Evolutionary conservation across 1,284 basidiomycete genomes (phyloP).

Genomic region (Porodaedalea pini): DNA sequence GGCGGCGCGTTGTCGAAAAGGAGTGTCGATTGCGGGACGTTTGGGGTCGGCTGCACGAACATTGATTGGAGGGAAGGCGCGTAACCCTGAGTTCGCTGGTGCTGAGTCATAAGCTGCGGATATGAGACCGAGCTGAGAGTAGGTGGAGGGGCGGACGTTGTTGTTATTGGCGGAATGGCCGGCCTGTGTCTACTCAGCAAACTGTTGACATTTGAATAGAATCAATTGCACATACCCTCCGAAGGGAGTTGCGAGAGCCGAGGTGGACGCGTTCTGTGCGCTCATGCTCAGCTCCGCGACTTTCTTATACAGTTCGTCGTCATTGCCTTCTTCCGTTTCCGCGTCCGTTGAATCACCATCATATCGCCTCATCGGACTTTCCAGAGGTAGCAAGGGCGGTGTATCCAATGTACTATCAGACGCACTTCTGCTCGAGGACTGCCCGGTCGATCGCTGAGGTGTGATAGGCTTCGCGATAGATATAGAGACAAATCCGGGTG

Average conservation of each 20-base stretch:
- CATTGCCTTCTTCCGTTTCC: constrained; percentile 31
- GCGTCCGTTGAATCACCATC: constrained; percentile 46
- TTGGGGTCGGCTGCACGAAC: constrained; percentile 35
- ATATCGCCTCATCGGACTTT: constrained; percentile 37
- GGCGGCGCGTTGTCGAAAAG: constrained; percentile 25
- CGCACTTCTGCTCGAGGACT: constrained; percentile 27
- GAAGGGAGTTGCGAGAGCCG: constrained; percentile 22
- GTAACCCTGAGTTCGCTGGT: constrained; percentile 69
- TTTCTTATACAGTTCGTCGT: constrained; percentile 15
- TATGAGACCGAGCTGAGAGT: constrained; percentile 45
- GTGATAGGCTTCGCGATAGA: constrained; percentile 14
- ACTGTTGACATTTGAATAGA: constrained; percentile 15
- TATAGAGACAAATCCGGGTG: constrained; percentile 20
- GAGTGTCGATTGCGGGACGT: constrained; percentile 25
- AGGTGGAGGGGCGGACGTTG: constrained; percentile 54
- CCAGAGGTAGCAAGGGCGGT: constrained; percentile 36
- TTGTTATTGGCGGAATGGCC: constrained; percentile 47
- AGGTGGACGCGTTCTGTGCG: constrained; percentile 15
- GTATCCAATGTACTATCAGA: constrained; percentile 23
- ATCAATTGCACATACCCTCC: constrained; percentile 18
- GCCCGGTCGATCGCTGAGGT: constrained; percentile 20
- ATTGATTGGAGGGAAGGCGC: constrained; percentile 54
- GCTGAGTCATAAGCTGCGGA: constrained; percentile 63
- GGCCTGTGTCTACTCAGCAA: constrained; percentile 25
- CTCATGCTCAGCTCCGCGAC: constrained; percentile 19